phyloP scores from a whole-genome alignment of 2,329 filamentous ascomycete species.

The Trichoderma asperellum region DNA sequence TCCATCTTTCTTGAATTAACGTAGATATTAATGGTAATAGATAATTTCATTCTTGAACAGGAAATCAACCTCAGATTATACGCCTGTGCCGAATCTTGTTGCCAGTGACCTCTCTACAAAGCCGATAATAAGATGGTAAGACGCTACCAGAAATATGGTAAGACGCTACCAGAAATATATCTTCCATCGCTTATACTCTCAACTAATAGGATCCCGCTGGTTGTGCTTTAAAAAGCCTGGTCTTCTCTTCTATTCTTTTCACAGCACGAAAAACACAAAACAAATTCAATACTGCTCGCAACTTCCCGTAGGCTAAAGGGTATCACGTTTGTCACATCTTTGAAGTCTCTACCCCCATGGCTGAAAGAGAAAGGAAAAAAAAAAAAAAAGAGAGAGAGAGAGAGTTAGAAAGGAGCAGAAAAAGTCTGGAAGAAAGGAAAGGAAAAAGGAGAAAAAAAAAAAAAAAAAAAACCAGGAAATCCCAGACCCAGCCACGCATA shows the following conservation, averaged over 20 bases:
- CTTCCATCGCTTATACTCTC: not conserved
- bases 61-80: constrained; percentile 1
- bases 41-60: not conserved
- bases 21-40: not conserved
- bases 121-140: constrained; percentile 4
- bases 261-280: constrained; percentile 6
- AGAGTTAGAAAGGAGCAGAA: not conserved
- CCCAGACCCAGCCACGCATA: constrained; percentile 17
- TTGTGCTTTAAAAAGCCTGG: not conserved
- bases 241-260: not conserved
- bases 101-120: not conserved
- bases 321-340: constrained; percentile 38
- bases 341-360: constrained; percentile 28
- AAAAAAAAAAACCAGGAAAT: not conserved
- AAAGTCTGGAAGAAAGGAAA: not conserved
- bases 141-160: not conserved
- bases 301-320: constrained; percentile 33
- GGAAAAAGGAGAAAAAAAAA: not conserved
- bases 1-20: not conserved
- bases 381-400: not conserved
- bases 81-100: not conserved
- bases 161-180: not conserved
- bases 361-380: not conserved
- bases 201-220: not conserved
- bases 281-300: constrained; percentile 21